Evolutionary conservation across 768 basidiomycete genomes (phyloP), one percentile per base, ranked within the genome.

Genomic region (Strobilomyces dryophilus): DNA sequence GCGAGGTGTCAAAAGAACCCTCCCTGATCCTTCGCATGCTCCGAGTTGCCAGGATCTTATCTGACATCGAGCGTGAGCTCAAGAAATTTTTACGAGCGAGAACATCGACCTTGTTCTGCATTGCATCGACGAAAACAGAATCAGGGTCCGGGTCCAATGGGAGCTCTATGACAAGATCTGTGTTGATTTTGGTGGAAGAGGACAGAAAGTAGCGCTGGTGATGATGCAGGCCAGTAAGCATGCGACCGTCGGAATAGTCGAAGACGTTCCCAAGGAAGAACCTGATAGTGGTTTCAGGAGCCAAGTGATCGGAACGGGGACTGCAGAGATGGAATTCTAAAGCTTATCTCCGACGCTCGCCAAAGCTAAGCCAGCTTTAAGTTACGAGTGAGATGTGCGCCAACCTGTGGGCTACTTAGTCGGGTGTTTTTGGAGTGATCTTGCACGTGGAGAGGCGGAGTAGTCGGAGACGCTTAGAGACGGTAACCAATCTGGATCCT

Each of bases 111-210:
- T 65, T 45, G 60, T 67, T 43, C 39, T 65, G 34, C 34, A 65
- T 9, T 65, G 64, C 21, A 36, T 65, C 27, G 60, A 61, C 4
- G 52, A 49, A 21, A 58, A 37, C 47, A 65, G 67, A 40, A 65
- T 57, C 35, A 51, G 27, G 12, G 43, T 41, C 26, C 17, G 12
- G 3, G 46, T 39, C 9, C 55, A 57, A 31, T 65, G 64, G 64
- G 60, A 53, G 49, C 54, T 53, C 24, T 65, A 62, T 26, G 42
- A 56, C 51, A 53, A 56, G 53, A 52, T 65, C 40, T 51, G 44
- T 27, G 45, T 34, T 1, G 43, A 61, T 29, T 65, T 66, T 29
- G 53, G 57, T 46, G 8, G 48, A 11, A 39, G 8, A 44, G 50
- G 32, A 7, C 1, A 47, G 20, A 53, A 45, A 31, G 57, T 65